phyloP scores from a whole-genome alignment of 129 eudicot genomes.

The Artemisia annua region DNA sequence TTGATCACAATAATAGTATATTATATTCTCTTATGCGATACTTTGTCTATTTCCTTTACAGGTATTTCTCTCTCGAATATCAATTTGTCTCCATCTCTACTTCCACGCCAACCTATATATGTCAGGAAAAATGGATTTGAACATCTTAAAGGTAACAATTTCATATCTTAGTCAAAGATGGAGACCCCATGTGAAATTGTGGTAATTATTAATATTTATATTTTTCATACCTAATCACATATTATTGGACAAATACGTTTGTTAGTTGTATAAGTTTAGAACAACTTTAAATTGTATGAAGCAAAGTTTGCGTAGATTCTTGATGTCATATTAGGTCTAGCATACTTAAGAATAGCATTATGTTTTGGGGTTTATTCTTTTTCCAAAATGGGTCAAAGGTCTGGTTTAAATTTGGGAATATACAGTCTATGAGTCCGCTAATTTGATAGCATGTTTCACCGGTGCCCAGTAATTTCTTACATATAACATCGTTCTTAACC shows the following conservation, averaged over 20 bases:
- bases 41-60: conserved; percentile 27
- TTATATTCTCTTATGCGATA: conserved; percentile 8
- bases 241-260: neutral
- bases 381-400: conserved; percentile 13
- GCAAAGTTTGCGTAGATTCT: conserved; percentile 5
- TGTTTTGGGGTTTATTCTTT: conserved; percentile 1
- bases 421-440: neutral
- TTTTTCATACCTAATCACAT: neutral
- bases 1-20: conserved; percentile 11
- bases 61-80: conserved; percentile 53
- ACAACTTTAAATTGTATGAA: conserved; percentile 3
- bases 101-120: conserved; percentile 42
- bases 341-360: neutral
- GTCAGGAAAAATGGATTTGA: conserved; percentile 40
- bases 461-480: neutral
- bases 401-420: conserved; percentile 7
- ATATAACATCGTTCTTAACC: neutral
- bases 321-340: neutral
- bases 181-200: neutral
- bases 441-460: neutral
- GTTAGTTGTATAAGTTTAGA: conserved; percentile 2
- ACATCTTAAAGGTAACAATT: conserved; percentile 43
- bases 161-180: conserved; percentile 2
- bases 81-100: conserved; percentile 60
- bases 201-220: neutral